phyloP scores from a whole-genome alignment of 768 basidiomycete species.

The Termitomyces sp. region DNA sequence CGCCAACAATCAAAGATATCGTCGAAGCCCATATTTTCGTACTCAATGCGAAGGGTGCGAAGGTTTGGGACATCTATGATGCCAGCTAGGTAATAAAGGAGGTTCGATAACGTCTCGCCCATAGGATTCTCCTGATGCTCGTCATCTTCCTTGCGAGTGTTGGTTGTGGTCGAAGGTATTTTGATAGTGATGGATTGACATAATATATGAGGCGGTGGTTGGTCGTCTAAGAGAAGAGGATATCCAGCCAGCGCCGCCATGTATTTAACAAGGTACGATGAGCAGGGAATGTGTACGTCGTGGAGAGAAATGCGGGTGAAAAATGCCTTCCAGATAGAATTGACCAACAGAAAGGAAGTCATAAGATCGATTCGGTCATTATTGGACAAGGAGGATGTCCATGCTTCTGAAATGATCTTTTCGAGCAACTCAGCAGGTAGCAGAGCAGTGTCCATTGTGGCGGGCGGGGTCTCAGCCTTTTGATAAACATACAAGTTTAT shows the following conservation, averaged over 20 bases:
- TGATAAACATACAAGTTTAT: not conserved
- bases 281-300: constrained; percentile 26
- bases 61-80: constrained; percentile 14
- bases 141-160: not conserved
- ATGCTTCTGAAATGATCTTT: constrained; percentile 23
- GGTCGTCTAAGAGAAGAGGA: not conserved
- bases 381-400: constrained; percentile 21
- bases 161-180: constrained; percentile 3
- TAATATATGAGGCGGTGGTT: not conserved
- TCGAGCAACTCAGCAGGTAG: constrained; percentile 9
- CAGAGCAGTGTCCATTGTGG: not conserved
- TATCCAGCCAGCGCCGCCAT: constrained; percentile 7
- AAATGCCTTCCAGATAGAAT: constrained; percentile 21
- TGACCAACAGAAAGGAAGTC: constrained; percentile 23
- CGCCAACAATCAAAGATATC: constrained; percentile 17
- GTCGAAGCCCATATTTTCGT: constrained; percentile 14
- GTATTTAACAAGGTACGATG: constrained; percentile 16
- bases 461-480: fast-evolving
- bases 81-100: constrained; percentile 15
- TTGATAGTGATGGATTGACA: constrained; percentile 8
- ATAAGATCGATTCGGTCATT: constrained; percentile 25
- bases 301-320: constrained; percentile 22
- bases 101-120: constrained; percentile 13
- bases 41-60: constrained; percentile 16
- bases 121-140: constrained; percentile 7